phyloP scores from a whole-genome alignment of 768 basidiomycete genomes.

The Leccinum subtestaceum region DNA sequence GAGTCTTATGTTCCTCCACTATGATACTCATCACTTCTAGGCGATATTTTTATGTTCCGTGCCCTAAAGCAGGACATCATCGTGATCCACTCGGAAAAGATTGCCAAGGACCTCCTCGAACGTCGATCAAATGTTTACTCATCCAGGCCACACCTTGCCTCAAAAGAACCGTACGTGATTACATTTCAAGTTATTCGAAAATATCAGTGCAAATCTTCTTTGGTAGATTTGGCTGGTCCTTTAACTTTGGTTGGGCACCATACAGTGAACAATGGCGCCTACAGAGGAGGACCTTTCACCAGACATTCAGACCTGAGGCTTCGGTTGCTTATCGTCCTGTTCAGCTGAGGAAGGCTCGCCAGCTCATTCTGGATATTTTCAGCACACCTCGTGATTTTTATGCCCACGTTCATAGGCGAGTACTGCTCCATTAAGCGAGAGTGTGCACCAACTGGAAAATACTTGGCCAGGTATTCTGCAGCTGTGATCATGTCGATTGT shows the following conservation, averaged over 20 bases:
- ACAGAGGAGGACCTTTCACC: conserved; percentile 24
- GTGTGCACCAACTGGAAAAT: neutral
- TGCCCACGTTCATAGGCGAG: conserved; percentile 12
- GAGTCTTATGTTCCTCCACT: neutral
- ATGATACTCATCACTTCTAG: neutral
- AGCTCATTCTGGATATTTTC: conserved; percentile 20
- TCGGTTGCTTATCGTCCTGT: conserved; percentile 8
- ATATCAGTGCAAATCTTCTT: neutral
- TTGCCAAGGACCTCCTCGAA: conserved; percentile 30
- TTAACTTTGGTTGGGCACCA: conserved; percentile 14
- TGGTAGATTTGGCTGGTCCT: conserved; percentile 23
- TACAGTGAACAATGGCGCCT: conserved; percentile 25
- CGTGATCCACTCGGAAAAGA: conserved; percentile 24
- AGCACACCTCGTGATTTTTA: conserved; percentile 1
- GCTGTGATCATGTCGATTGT: conserved; percentile 39
- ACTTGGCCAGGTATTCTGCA: conserved; percentile 28
- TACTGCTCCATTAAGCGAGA: neutral
- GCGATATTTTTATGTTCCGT: conserved; percentile 21
- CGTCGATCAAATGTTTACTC: conserved; percentile 27
- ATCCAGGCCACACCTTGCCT: conserved; percentile 21
- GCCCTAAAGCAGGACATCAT: conserved; percentile 23
- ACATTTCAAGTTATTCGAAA: neutral
- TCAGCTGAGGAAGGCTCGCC: conserved; percentile 19
- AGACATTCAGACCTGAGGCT: conserved; percentile 22
- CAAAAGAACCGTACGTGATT: conserved; percentile 16